Percentiles rank a stretch among this genome's conserved stretches.
These are phyloP conservation scores for Blastobotrys chiropterorum DNA, from an alignment of 805 yeast genomes.

Conservation along the genomic window DNA sequence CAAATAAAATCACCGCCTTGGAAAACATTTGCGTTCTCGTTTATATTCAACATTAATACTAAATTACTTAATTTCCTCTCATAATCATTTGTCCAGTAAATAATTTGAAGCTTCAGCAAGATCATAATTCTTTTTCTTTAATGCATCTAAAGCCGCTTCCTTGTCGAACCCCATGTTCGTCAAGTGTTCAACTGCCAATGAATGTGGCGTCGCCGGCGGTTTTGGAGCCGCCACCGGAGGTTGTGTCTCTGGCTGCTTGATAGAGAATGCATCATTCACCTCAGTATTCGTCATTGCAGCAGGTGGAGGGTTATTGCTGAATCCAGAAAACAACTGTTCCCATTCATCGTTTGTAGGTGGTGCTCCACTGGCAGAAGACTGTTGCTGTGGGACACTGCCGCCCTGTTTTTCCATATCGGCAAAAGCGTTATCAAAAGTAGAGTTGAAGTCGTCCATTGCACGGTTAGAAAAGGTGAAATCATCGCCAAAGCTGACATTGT, in stretches of 20 bases:
- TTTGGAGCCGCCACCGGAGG: slow-evolving; percentile 8
- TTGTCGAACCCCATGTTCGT: slow-evolving; percentile 85
- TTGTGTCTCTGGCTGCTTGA: slow-evolving; percentile 9
- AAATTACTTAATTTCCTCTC: neutral
- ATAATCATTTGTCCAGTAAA: slow-evolving; percentile 46
- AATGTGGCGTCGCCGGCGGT: slow-evolving; percentile 26
- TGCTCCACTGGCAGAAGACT: slow-evolving; percentile 6
- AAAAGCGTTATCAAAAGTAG: slow-evolving; percentile 17
- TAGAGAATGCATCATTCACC: slow-evolving; percentile 19
- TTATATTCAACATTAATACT: slow-evolving; percentile 1
- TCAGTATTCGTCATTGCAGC: slow-evolving; percentile 12
- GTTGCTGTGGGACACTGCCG: slow-evolving; percentile 8
- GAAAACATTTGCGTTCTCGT: neutral
- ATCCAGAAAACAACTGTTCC: slow-evolving; percentile 90
- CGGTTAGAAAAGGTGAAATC: slow-evolving; percentile 16
- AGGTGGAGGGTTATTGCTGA: slow-evolving; percentile 41
- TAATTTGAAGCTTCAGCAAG: slow-evolving; percentile 83
- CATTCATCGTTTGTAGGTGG: slow-evolving; percentile 60
- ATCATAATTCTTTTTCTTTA: slow-evolving; percentile 64
- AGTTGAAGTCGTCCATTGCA: slow-evolving; percentile 17
- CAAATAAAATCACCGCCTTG: no score
- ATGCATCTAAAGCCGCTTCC: slow-evolving; percentile 59
- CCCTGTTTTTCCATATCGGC: neutral
- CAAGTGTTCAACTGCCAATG: slow-evolving; percentile 65
- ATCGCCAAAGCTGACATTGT: slow-evolving; percentile 5